Conservation (phyloP, 495 filamentous ascomycete species). For the Hypoxylon trugodes region DNA sequence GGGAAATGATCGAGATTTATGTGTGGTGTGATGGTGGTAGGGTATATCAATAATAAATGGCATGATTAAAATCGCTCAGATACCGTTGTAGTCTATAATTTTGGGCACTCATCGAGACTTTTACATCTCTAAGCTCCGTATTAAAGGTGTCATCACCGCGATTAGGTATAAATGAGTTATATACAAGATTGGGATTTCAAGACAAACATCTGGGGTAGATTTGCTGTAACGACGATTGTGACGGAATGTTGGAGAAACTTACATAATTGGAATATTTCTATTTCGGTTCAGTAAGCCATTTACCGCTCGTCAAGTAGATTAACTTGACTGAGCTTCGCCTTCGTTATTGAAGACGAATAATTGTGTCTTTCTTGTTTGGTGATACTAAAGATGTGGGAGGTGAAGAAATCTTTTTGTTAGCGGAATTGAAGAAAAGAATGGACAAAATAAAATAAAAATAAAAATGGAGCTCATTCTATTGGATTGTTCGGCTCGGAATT, state of each 20-base stretch:
- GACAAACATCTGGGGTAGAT: not conserved
- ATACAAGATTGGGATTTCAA: not conserved
- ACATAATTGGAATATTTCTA: conserved; percentile 7
- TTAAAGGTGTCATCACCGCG: conserved; percentile 67
- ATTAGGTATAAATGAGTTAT: conserved; percentile 19
- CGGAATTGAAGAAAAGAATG: too few species aligned
- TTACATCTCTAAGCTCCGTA: conserved; percentile 74
- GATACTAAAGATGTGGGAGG: conserved; percentile 3
- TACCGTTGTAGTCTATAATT: conserved; percentile 98
- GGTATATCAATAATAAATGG: conserved; percentile 1
- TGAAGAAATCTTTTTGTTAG: conserved; percentile 13
- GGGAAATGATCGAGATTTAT: not conserved
- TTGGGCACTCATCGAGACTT: conserved; percentile 76
- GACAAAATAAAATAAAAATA: conserved; percentile 14
- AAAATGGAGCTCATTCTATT: conserved; percentile 19
- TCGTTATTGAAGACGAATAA: conserved; percentile 3
- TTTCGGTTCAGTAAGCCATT: not conserved
- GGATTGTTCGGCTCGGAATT: conserved; percentile 28
- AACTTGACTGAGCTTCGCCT: not conserved
- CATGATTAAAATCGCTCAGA: conserved; percentile 73
- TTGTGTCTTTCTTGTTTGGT: not conserved
- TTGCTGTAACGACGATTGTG: not conserved
- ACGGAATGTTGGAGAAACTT: not conserved
- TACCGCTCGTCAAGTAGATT: not conserved
- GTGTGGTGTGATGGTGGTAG: not conserved